A percentile compares a stretch with the other conserved stretches of the same genome.
Evolutionary conservation across 352 stramenopile genomes (phyloP).

Genomic region (Phytophthora melonis): DNA sequence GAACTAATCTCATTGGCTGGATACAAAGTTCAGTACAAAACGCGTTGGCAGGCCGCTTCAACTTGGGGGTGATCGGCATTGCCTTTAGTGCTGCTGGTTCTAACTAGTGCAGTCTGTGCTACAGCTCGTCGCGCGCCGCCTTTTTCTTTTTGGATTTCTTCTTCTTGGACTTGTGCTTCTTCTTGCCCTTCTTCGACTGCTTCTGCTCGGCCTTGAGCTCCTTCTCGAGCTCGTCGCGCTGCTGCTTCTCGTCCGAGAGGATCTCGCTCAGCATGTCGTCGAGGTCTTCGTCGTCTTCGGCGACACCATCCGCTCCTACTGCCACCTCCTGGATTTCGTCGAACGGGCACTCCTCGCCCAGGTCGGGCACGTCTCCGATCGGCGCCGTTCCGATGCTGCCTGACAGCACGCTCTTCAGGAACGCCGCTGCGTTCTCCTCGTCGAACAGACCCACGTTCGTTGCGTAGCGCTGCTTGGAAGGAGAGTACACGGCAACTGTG

Average conservation of each 20-base stretch:
- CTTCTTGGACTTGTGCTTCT: slow-evolving; percentile 60
- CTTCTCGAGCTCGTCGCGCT: slow-evolving; percentile 63
- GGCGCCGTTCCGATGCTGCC: slow-evolving; percentile 70
- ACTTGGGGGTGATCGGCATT: background rate
- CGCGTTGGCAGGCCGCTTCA: slow-evolving; percentile 3
- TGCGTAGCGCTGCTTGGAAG: slow-evolving; percentile 76
- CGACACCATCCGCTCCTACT: slow-evolving; percentile 16
- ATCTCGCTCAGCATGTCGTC: slow-evolving; percentile 81
- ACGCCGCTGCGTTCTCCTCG: slow-evolving; percentile 57
- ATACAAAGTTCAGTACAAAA: background rate
- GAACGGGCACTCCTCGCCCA: slow-evolving; percentile 59
- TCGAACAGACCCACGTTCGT: slow-evolving; percentile 78
- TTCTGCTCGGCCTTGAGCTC: slow-evolving; percentile 53
- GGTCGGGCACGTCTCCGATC: slow-evolving; percentile 47
- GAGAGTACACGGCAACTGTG: slow-evolving; percentile 77
- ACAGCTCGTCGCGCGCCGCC: slow-evolving; percentile 68
- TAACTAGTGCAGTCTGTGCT: slow-evolving; percentile 4
- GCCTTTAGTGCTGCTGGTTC: background rate
- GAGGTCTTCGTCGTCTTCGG: slow-evolving; percentile 67
- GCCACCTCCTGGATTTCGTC: slow-evolving; percentile 56
- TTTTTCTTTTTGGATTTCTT: slow-evolving; percentile 72
- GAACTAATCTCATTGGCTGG: too few species aligned
- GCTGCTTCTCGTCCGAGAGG: slow-evolving; percentile 68
- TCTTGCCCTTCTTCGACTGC: slow-evolving; percentile 52
- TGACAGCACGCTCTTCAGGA: slow-evolving; percentile 74